Percentiles rank a stretch among this genome's conserved stretches.
Evolutionary conservation across 1,139 yeast genomes (phyloP).

Genomic region (Kodamaea sp.): DNA sequence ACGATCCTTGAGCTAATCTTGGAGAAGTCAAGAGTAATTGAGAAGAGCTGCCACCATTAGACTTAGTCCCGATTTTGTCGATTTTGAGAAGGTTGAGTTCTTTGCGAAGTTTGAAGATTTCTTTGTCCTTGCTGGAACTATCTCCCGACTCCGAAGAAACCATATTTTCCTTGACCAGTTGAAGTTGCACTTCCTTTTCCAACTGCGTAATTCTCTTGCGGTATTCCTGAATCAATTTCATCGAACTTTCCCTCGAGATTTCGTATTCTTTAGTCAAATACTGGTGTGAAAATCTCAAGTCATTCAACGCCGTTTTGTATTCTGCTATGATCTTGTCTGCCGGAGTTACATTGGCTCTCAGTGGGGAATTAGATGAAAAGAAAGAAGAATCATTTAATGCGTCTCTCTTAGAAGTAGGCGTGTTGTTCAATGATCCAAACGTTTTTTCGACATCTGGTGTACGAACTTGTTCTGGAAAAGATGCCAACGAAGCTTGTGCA

Average conservation of each 20-base stretch:
- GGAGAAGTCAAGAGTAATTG: constrained; percentile 13
- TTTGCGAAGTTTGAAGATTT: constrained; percentile 46
- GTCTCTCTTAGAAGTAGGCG: constrained; percentile 4
- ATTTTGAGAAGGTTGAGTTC: constrained; percentile 51
- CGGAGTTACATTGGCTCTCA: constrained; percentile 15
- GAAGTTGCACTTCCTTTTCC: constrained; percentile 46
- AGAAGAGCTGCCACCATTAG: constrained; percentile 7
- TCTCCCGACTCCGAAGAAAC: constrained; percentile 1
- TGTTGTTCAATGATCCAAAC: background rate
- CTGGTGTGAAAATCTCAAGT: constrained; percentile 63
- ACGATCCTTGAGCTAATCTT: constrained; percentile 9
- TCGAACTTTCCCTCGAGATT: constrained; percentile 52
- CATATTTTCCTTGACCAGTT: constrained; percentile 1
- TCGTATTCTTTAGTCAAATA: constrained; percentile 62
- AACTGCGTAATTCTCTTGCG: constrained; percentile 45
- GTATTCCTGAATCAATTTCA: constrained; percentile 49
- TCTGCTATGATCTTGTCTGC: constrained; percentile 36
- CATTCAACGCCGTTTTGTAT: constrained; percentile 58
- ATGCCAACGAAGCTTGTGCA: background rate
- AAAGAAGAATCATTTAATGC: constrained; percentile 24
- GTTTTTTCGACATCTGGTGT: constrained; percentile 3
- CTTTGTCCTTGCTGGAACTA: constrained; percentile 38
- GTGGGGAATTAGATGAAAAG: constrained; percentile 25
- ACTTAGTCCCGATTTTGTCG: constrained; percentile 45
- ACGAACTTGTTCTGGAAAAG: constrained; percentile 1